phyloP scores from a whole-genome alignment of 306 rosid genomes.

The Quercus mongolica region DNA sequence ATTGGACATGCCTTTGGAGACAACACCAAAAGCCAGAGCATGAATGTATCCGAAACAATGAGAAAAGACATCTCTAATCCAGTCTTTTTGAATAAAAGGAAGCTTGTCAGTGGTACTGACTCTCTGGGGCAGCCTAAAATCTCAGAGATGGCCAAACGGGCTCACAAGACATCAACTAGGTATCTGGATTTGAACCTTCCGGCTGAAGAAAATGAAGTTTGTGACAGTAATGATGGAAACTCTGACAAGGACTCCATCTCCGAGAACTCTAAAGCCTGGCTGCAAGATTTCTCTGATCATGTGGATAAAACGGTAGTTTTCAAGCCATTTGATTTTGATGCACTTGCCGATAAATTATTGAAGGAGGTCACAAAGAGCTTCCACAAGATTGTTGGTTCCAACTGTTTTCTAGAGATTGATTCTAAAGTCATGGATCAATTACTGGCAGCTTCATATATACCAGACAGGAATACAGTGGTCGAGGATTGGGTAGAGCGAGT shows the following conservation, averaged over 20 bases:
- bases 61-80: conserved; percentile 33
- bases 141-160: conserved; percentile 60
- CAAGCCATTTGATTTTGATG: conserved; percentile 66
- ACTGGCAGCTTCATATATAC: conserved; percentile 63
- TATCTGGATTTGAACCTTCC: conserved; percentile 86
- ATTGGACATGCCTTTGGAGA: conserved; percentile 42
- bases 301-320: conserved; percentile 67
- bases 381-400: conserved; percentile 44
- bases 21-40: conserved; percentile 29
- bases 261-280: conserved; percentile 56
- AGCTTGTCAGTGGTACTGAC: conserved; percentile 43
- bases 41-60: conserved; percentile 26
- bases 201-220: conserved; percentile 56
- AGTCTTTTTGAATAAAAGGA: conserved; percentile 62
- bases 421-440: conserved; percentile 60
- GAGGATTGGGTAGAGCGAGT: conserved; percentile 81
- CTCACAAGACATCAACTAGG: conserved; percentile 49
- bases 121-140: conserved; percentile 36
- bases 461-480: conserved; percentile 44
- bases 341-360: conserved; percentile 49
- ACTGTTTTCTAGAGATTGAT: conserved; percentile 50
- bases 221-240: conserved; percentile 28
- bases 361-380: conserved; percentile 48
- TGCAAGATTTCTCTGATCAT: conserved; percentile 51
- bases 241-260: conserved; percentile 34